Evolutionary conservation across 2,329 filamentous ascomycete genomes (phyloP).

Genomic region (Cucurbitaria berberidis): DNA sequence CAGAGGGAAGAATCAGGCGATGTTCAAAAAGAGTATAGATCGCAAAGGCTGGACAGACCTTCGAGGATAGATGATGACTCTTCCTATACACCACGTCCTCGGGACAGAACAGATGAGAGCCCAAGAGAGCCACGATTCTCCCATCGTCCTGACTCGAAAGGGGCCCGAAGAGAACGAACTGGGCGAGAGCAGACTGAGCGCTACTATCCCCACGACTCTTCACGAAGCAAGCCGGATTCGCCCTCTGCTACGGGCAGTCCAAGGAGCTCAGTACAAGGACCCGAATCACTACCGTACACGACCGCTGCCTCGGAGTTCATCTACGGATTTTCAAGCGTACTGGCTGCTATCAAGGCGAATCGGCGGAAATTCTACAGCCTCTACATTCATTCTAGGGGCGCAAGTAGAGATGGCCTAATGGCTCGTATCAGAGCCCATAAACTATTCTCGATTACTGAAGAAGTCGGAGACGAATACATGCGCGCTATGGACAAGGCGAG

Average conservation of each 20-base stretch:
- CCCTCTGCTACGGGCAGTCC: background rate
- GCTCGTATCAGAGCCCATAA: constrained; percentile 21
- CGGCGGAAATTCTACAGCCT: constrained; percentile 81
- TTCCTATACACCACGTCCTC: background rate
- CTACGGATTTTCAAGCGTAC: constrained; percentile 81
- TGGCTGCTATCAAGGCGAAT: constrained; percentile 73
- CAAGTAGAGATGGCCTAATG: constrained; percentile 27
- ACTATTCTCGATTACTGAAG: constrained; percentile 43
- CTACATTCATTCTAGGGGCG: constrained; percentile 63
- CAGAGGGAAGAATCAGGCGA: background rate
- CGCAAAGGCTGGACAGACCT: background rate
- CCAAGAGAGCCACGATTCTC: background rate
- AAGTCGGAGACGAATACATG: constrained; percentile 67
- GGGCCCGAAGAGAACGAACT: constrained; percentile 2
- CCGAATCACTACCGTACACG: constrained; percentile 68
- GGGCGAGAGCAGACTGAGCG: constrained; percentile 1
- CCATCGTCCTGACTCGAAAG: constrained; percentile 9
- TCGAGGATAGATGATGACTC: background rate
- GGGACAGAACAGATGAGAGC: background rate
- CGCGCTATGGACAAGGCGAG: constrained; percentile 83
- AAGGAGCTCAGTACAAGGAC: background rate
- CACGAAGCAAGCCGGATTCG: background rate
- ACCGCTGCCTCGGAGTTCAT: constrained; percentile 91
- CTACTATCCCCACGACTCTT: background rate
- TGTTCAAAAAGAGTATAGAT: background rate